Percentiles rank a stretch among this genome's conserved stretches.
phyloP scores from a whole-genome alignment of 805 yeast genomes.

The Starmerella scarabaei region DNA sequence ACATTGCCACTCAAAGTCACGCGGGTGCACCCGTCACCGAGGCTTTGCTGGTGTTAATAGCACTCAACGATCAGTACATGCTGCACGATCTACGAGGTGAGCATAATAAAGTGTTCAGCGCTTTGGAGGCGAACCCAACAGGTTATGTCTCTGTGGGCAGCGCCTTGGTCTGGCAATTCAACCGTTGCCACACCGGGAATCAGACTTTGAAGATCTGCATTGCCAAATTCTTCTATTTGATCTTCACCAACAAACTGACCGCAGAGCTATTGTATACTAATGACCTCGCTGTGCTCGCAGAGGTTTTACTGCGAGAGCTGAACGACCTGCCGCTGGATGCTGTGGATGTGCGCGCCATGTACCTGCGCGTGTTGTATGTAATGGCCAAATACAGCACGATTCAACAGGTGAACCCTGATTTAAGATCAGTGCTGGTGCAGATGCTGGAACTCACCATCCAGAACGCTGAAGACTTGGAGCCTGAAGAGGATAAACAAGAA shows the following conservation, averaged over 20 bases:
- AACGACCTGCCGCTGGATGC: conserved; percentile 44
- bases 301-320: conserved; percentile 69
- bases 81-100: conserved; percentile 27
- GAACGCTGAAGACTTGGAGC: conserved; percentile 3
- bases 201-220: conserved; percentile 61
- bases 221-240: conserved; percentile 60
- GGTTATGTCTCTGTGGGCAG: conserved; percentile 48
- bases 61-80: conserved; percentile 81
- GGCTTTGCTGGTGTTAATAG: conserved; percentile 55
- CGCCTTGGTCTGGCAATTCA: conserved; percentile 59
- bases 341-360: conserved; percentile 51
- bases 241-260: conserved; percentile 55
- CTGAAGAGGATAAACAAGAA: conserved; percentile 3
- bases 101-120: conserved; percentile 42
- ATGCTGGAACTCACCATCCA: conserved; percentile 29
- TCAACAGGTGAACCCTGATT: conserved; percentile 37
- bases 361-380: conserved; percentile 61
- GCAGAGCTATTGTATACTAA: conserved; percentile 63
- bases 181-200: conserved; percentile 46
- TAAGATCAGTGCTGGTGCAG: conserved; percentile 39
- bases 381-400: conserved; percentile 55
- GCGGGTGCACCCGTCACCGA: conserved; percentile 30
- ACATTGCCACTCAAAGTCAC: conserved; percentile 1
- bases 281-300: conserved; percentile 72
- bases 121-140: conserved; percentile 35